A percentile compares a stretch with the other conserved stretches of the same genome.
phyloP scores from a whole-genome alignment of 306 rosid genomes.

The Arachis stenosperma region DNA sequence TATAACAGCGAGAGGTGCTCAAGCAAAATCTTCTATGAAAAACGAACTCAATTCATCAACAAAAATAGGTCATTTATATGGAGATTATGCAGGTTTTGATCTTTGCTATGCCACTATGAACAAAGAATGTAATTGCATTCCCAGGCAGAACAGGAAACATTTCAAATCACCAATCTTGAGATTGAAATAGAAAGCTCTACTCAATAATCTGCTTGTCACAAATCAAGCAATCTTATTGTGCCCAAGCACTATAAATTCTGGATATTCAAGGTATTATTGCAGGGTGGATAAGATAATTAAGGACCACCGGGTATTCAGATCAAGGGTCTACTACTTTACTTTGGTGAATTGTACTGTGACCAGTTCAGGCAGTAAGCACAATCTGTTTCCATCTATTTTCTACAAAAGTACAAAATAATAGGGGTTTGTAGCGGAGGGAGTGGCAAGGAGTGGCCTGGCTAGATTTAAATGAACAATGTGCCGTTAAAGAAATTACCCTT shows the following conservation, averaged over 20 bases:
- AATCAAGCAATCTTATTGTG: constrained; percentile 6
- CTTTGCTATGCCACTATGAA: not conserved
- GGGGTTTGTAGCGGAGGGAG: too few relatives aligned
- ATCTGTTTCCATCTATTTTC: too few relatives aligned
- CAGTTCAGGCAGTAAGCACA: too few relatives aligned
- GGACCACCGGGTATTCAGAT: not conserved
- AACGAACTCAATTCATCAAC: not conserved
- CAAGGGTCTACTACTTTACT: not conserved
- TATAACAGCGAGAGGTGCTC: constrained; percentile 3
- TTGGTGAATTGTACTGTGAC: too few relatives aligned
- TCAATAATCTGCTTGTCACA: constrained; percentile 13
- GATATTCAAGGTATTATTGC: constrained; percentile 22
- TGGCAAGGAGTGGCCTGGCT: too few relatives aligned
- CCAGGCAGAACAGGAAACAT: not conserved
- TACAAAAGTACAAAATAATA: too few relatives aligned
- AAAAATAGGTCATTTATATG: not conserved
- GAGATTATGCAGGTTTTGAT: not conserved
- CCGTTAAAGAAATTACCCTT: too few relatives aligned
- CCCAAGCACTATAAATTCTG: not conserved
- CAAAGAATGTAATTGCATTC: constrained; percentile 3
- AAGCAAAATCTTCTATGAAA: constrained; percentile 9
- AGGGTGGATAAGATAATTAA: not conserved
- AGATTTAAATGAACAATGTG: too few relatives aligned
- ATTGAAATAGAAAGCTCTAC: not conserved
- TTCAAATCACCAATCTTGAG: constrained; percentile 6